A percentile compares a stretch with the other conserved stretches of the same genome.
Evolutionary conservation across 2,329 filamentous ascomycete genomes (phyloP).

Genomic region (Diaporthe longicolla): DNA sequence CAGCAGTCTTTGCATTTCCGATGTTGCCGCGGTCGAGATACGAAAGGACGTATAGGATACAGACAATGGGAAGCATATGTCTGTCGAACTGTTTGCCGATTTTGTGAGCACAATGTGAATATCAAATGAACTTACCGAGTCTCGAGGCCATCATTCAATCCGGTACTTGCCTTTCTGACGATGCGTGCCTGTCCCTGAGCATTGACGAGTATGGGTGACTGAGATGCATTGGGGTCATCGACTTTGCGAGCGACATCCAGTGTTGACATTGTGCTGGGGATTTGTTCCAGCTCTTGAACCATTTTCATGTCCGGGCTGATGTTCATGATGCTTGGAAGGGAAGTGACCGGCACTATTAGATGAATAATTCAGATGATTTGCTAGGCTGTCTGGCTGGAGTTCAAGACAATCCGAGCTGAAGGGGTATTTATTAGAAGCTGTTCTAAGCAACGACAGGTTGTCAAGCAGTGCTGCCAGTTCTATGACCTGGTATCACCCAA

Average conservation of each 20-base stretch:
- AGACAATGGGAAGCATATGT: slow-evolving; percentile 2
- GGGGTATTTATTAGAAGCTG: neutral
- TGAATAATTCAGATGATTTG: neutral
- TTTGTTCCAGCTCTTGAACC: neutral
- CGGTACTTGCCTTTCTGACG: neutral
- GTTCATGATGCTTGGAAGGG: neutral
- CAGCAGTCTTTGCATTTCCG: slow-evolving; percentile 1
- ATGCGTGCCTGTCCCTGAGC: neutral
- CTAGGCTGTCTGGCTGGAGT: neutral
- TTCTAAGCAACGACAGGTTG: neutral
- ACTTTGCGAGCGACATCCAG: neutral
- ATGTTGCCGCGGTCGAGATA: slow-evolving; percentile 7
- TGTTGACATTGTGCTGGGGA: neutral
- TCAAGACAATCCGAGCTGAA: neutral
- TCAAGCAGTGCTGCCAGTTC: neutral
- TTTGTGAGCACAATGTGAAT: neutral
- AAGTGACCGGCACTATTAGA: neutral
- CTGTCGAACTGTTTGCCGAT: neutral
- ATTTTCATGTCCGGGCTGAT: neutral
- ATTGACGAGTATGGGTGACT: neutral
- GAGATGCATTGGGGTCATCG: neutral
- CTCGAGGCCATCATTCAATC: too few species aligned
- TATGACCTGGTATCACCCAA: neutral
- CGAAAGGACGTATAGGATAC: neutral
- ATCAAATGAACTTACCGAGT: neutral